Base-by-base conservation (phyloP, 202 grass and related monocot genomes). In the Digitaria exilis region DNA sequence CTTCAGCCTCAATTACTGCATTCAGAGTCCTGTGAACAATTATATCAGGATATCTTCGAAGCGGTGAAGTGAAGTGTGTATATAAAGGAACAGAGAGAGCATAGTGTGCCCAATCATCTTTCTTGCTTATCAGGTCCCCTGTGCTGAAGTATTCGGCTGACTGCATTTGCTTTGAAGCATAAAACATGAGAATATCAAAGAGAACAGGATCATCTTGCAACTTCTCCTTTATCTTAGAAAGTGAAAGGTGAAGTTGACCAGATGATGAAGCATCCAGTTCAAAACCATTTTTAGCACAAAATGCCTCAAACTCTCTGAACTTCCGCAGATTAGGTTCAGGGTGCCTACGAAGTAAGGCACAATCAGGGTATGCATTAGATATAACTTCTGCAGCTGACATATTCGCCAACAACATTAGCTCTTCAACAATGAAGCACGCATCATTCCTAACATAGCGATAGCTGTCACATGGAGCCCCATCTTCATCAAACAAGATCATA, bases 401-500 rank as follows among this genome's bases (percentile, higher is more conserved):
- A 86, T 98, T 98, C 17, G 93, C 96, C 82, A 98, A 86, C 67
- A 98, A 69, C 96, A 98, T 98, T 42, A 98, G 87, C 83, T 98
- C 96, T 79, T 98, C 96, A 79, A 96, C 84, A 81, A 96, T 83
- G 65, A 83, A 98, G 80, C 91, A 93, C 56, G 93, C 85, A 80
- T 94, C 81, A 49, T 88, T 93, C 73, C 85, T 91, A 63, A 82
- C 69, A 75, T 78, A 54, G 72, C 76, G 86, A 89, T 73, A 92
- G 69, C 90, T 94, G 80, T 98, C 93, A 77, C 79, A 90, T 76
- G 91, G 93, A 79, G 74, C 80, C 7, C 93, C 96, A 85, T 77
- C 82, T 69, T 98, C 93, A 79, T 98, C 96, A 85, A 98, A 94
- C 64, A 96, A 77, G 80, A 96, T 90, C 58, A 74, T 85, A 87